Percentiles rank a stretch among this genome's conserved stretches.
Evolutionary conservation across 2,329 filamentous ascomycete species (phyloP).

Genomic region (Fusarium incarnatum): DNA sequence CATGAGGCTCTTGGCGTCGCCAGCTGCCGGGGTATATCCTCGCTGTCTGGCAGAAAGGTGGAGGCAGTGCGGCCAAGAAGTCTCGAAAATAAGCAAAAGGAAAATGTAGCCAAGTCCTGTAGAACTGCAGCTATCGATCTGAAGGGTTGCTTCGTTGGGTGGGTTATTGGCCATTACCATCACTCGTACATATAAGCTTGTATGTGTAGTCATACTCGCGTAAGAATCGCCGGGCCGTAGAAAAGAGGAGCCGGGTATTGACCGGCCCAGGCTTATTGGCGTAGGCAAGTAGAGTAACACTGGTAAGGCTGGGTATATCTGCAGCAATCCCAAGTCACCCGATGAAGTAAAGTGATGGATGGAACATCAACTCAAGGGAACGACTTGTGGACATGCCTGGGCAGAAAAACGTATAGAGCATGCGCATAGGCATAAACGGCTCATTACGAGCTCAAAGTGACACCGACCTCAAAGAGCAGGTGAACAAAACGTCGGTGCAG

Average conservation of each 20-base stretch:
- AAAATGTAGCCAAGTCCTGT: not conserved
- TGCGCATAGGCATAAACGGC: constrained; percentile 38
- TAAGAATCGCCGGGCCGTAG: constrained; percentile 11
- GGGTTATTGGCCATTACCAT: constrained; percentile 34
- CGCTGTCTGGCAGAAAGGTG: constrained; percentile 13
- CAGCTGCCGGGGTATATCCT: constrained; percentile 24
- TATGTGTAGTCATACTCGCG: constrained; percentile 21
- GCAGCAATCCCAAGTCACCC: constrained; percentile 22
- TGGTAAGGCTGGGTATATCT: constrained; percentile 30
- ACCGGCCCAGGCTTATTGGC: constrained; percentile 15
- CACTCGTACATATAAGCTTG: constrained; percentile 14
- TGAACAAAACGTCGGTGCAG: constrained; percentile 73
- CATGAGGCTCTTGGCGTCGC: constrained; percentile 15
- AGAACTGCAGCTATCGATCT: constrained; percentile 18
- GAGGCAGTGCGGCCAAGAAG: constrained; percentile 23
- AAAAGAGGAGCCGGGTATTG: constrained; percentile 15
- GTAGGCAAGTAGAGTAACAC: constrained; percentile 15
- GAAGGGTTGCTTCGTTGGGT: constrained; percentile 29
- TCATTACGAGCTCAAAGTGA: constrained; percentile 62
- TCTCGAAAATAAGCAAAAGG: constrained; percentile 10
- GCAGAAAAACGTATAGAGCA: constrained; percentile 48
- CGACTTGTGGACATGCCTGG: constrained; percentile 15
- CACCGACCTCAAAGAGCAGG: constrained; percentile 69
- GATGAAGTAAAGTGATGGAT: constrained; percentile 2
- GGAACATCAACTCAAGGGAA: not conserved